These are phyloP conservation scores for Dipteronia dyeriana DNA, from an alignment of 345 rosid species.

Conservation along the genomic window DNA sequence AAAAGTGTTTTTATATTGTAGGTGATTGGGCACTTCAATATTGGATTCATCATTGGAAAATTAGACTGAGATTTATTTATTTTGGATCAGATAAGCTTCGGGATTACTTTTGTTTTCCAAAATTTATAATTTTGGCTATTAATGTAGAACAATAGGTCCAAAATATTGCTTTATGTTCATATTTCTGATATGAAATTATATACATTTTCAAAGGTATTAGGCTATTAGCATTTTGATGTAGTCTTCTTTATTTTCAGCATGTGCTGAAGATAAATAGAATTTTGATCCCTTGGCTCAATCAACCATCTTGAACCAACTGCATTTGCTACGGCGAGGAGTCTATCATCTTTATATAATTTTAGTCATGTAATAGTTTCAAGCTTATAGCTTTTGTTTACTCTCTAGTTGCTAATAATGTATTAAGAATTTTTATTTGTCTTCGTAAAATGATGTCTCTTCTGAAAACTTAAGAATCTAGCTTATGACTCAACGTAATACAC, in stretches of 20 bases:
- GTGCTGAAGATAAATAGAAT: slow-evolving; percentile 98
- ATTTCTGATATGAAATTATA: slow-evolving; percentile 9
- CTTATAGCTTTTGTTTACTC: no score
- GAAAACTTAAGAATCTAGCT: no score
- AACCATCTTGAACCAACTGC: no score
- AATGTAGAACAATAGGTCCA: neutral
- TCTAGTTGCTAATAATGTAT: no score
- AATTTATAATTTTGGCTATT: slow-evolving; percentile 1
- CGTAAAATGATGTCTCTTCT: no score
- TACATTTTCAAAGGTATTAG: slow-evolving; percentile 6
- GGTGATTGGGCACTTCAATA: slow-evolving; percentile 98
- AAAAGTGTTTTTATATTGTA: slow-evolving; percentile 27
- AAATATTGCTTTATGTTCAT: slow-evolving; percentile 13
- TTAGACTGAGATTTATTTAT: slow-evolving; percentile 87
- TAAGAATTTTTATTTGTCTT: no score
- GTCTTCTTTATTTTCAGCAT: slow-evolving; percentile 59
- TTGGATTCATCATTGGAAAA: slow-evolving; percentile 94
- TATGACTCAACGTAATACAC: no score
- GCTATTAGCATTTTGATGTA: slow-evolving; percentile 19
- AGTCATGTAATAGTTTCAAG: no score
- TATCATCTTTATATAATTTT: no score
- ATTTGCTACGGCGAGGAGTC: no score
- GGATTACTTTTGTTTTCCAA: slow-evolving; percentile 15
- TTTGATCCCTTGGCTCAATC: slow-evolving; percentile 81
- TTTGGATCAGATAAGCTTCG: slow-evolving; percentile 83